A percentile compares a stretch with the other conserved stretches of the same genome.
These are phyloP conservation scores for Waltergamsia citrina DNA, from an alignment of 2,329 filamentous ascomycete genomes.

Conservation along the genomic window DNA sequence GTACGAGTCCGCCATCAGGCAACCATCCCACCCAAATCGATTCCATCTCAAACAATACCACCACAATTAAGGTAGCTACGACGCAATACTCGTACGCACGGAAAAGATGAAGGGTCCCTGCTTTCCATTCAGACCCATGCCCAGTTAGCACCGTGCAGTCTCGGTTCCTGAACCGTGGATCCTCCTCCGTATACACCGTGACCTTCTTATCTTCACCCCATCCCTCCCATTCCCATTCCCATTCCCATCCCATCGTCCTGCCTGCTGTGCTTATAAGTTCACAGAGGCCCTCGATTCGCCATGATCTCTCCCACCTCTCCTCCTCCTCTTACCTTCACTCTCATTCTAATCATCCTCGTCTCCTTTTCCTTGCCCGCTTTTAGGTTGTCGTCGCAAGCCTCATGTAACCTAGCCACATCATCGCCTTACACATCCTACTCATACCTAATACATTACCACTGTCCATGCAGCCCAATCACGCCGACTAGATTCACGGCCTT, in stretches of 20 bases:
- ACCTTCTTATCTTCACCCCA: neutral
- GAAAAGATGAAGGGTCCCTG: too few species aligned
- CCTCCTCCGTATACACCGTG: neutral
- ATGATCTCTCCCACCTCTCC: neutral
- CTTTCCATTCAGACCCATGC: too few species aligned
- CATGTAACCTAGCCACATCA: neutral
- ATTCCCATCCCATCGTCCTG: neutral
- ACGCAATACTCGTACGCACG: too few species aligned
- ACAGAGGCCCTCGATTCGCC: neutral
- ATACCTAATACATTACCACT: too few species aligned
- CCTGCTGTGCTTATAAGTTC: constrained; percentile 1
- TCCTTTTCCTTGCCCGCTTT: neutral
- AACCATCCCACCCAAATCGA: constrained; percentile 1
- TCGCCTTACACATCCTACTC: too few species aligned
- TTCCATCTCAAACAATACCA: constrained; percentile 4
- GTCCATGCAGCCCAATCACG: too few species aligned
- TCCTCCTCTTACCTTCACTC: neutral
- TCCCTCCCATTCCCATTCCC: neutral
- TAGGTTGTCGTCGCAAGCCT: neutral
- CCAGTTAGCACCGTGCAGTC: constrained; percentile 1
- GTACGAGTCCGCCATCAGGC: neutral
- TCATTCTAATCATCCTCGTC: neutral
- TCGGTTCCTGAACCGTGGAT: constrained; percentile 3
- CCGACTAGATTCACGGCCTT: constrained; percentile 1
- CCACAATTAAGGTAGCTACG: too few species aligned